Evolutionary conservation across 306 rosid genomes (phyloP), one percentile per base, ranked within the genome.

Genomic region (Medicago lupulina): DNA sequence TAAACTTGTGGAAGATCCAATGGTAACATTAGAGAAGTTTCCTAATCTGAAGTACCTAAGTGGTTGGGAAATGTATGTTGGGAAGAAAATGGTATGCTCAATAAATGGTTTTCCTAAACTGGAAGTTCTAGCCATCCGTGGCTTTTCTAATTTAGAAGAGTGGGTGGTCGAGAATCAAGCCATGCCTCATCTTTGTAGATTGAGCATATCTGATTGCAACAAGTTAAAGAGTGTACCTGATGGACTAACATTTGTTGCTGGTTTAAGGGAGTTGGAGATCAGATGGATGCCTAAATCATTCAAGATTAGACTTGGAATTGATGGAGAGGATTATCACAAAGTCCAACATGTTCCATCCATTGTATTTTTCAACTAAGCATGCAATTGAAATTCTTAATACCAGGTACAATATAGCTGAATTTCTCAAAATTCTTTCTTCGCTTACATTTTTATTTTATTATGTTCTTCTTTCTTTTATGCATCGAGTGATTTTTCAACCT

Each of bases 121-220:
- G 2, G 70, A 87, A 67, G 31, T 46, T 77, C 77, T 87, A 7
- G 5, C 5, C 2, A 84, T 89, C 1, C 69, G 70, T 0, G 46
- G 44, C 11, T 70, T 89, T 23, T 47, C 19, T 0, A 71, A 70
- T 53, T 25, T 89, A 19, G 74, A 83, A 54, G 84, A 89, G 63
- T 89, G 88, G 91, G 59, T n/a, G 36, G 61, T 87, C 50, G 83
- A 85, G 70, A 67, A 73, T 66, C 80, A 78, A 50, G 86, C 85
- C 49, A 75, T 85, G 86, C 47, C 67, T 11, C 49, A 25, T 18
- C 87, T 87, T 36, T 3, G 9, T 31, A 59, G 82, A 23, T 39
- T 89, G 19, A 16, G 57, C 23, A 77, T 87, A 72, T 23, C 31
- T 0, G 57, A 18, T 9, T 70, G 82, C 8, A 59, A 43, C 57